Conservation (phyloP, 2,329 filamentous ascomycete species). For the Orbilia brochopaga region DNA sequence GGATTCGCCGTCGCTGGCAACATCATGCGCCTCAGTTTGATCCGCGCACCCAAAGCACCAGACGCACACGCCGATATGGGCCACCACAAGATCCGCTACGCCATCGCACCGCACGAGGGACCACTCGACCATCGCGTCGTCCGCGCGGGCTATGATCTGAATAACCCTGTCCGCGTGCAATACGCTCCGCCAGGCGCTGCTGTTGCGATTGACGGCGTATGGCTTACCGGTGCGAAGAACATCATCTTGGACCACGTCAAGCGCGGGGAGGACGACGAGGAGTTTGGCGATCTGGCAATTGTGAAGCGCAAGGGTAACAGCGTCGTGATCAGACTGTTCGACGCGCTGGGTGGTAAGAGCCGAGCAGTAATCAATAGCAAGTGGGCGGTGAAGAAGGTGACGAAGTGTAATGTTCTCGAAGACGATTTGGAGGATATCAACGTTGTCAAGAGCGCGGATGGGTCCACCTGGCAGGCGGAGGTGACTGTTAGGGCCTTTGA, state of each 20-base stretch:
- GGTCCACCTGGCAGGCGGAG: slow-evolving; percentile 62
- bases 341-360: slow-evolving; percentile 81
- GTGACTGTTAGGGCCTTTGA: slow-evolving; percentile 80
- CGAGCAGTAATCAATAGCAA: slow-evolving; percentile 70
- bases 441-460: slow-evolving; percentile 56
- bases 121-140: slow-evolving; percentile 74
- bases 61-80: slow-evolving; percentile 96
- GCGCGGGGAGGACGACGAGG: slow-evolving; percentile 85
- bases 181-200: slow-evolving; percentile 11
- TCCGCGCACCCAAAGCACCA: slow-evolving; percentile 87
- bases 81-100: slow-evolving; percentile 83
- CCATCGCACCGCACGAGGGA: slow-evolving; percentile 83
- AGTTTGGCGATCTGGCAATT: slow-evolving; percentile 69
- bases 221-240: slow-evolving; percentile 53
- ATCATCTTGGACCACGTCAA: slow-evolving; percentile 88
- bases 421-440: slow-evolving; percentile 74
- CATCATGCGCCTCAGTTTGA: slow-evolving; percentile 83
- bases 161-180: slow-evolving; percentile 73
- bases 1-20: slow-evolving; percentile 90
- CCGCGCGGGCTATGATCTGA: slow-evolving; percentile 85
- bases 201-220: slow-evolving; percentile 27
- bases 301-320: slow-evolving; percentile 73
- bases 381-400: slow-evolving; percentile 72
- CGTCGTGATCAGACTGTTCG: slow-evolving; percentile 84
- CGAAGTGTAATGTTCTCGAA: slow-evolving; percentile 85